phyloP scores from a whole-genome alignment of 371 early-diverging fungal genomes.

The Rhizomucor pusillus region DNA sequence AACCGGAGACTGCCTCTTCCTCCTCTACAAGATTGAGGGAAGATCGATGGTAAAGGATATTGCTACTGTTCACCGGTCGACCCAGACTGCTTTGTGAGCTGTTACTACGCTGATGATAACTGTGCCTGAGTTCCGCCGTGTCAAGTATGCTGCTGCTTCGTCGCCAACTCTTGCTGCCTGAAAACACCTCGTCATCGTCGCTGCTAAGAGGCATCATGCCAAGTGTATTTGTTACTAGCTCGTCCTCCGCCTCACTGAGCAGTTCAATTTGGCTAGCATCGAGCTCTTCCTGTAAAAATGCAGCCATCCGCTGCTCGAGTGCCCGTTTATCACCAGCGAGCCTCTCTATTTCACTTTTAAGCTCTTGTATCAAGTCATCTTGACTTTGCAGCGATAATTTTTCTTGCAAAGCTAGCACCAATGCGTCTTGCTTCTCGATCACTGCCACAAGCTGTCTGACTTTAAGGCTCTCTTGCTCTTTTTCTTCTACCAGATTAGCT shows the following conservation, averaged over 20 bases:
- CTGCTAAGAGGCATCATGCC: constrained; percentile 1
- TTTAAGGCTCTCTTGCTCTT: constrained; percentile 11
- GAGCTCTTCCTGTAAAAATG: constrained; percentile 14
- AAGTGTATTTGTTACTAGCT: background rate
- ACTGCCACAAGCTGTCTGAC: constrained; percentile 19
- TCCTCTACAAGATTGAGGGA: constrained; percentile 13
- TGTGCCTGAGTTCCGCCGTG: background rate
- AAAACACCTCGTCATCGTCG: background rate
- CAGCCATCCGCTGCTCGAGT: constrained; percentile 13
- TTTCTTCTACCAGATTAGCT: constrained; percentile 11
- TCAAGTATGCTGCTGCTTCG: constrained; percentile 9
- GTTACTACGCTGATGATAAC: background rate
- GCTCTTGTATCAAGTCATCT: background rate
- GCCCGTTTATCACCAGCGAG: constrained; percentile 11
- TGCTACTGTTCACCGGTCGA: background rate
- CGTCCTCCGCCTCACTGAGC: constrained; percentile 6
- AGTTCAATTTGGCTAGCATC: constrained; percentile 2
- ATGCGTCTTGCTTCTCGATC: constrained; percentile 25
- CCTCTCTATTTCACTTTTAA: constrained; percentile 2
- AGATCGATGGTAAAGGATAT: background rate
- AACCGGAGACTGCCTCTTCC: constrained; percentile 14
- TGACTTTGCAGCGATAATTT: background rate
- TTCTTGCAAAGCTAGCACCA: constrained; percentile 20
- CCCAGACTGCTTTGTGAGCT: background rate
- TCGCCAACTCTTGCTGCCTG: background rate